These are phyloP conservation scores for Hemileccinum impolitum DNA, from an alignment of 768 basidiomycete genomes.

Conservation along the genomic window DNA sequence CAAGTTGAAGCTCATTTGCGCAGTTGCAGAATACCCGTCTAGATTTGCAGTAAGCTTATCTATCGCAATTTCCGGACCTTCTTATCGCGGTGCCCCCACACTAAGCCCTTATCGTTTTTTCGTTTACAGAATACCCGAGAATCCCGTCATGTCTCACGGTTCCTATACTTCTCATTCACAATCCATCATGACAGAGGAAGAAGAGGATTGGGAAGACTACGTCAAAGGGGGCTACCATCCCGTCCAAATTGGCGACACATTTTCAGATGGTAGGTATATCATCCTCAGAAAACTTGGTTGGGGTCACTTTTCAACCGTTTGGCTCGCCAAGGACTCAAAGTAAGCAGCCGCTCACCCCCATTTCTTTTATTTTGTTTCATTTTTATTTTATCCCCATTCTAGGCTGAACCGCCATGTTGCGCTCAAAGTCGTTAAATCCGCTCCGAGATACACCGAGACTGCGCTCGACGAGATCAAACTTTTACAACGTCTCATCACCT, in stretches of 20 bases:
- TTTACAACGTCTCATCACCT: slow-evolving; percentile 89
- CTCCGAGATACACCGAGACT: slow-evolving; percentile 94
- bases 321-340: slow-evolving; percentile 84
- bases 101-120: slow-evolving; percentile 30
- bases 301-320: slow-evolving; percentile 94
- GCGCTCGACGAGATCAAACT: slow-evolving; percentile 99
- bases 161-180: slow-evolving; percentile 69
- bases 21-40: slow-evolving; percentile 23
- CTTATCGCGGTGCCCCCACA: slow-evolving; percentile 29
- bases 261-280: slow-evolving; percentile 81
- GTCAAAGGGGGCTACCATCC: slow-evolving; percentile 83
- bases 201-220: slow-evolving; percentile 92
- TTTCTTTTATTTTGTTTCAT: slow-evolving; percentile 4
- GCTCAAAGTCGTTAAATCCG: slow-evolving; percentile 98
- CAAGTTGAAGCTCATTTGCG: background rate
- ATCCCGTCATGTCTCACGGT: slow-evolving; percentile 60
- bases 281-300: slow-evolving; percentile 95
- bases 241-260: slow-evolving; percentile 91
- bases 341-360: slow-evolving; percentile 34
- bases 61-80: slow-evolving; percentile 23
- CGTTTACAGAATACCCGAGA: slow-evolving; percentile 35
- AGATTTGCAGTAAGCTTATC: slow-evolving; percentile 30
- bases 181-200: slow-evolving; percentile 86
- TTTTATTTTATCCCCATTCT: slow-evolving; percentile 20
- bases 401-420: slow-evolving; percentile 97